Conservation (phyloP, 805 yeast genomes). For the Hagleromyces aurorensis region DNA sequence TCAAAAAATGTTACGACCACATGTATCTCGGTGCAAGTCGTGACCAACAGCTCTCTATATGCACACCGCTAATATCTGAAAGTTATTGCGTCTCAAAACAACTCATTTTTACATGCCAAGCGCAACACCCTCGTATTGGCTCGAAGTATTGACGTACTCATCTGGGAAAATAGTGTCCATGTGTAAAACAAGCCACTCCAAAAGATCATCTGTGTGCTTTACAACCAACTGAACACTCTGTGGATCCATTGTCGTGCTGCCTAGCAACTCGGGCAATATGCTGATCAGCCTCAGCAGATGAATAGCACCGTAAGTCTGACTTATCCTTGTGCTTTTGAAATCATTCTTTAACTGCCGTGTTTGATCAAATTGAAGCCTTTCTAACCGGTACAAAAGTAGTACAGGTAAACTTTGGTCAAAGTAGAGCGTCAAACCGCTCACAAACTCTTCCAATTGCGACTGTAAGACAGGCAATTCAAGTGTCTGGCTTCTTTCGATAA, state of each 20-base stretch:
- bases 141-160: slow-evolving; percentile 27
- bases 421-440: slow-evolving; percentile 60
- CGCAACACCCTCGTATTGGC: slow-evolving; percentile 32
- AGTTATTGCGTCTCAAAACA: no score
- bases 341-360: slow-evolving; percentile 12
- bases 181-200: slow-evolving; percentile 23
- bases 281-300: slow-evolving; percentile 74
- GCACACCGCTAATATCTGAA: no score
- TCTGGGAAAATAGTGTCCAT: slow-evolving; percentile 12
- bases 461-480: slow-evolving; percentile 31
- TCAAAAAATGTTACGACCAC: no score
- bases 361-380: slow-evolving; percentile 25
- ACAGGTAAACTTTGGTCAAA: slow-evolving; percentile 56
- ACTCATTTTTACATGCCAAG: slow-evolving; percentile 26
- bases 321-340: slow-evolving; percentile 7
- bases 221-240: slow-evolving; percentile 39
- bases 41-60: no score
- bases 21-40: no score
- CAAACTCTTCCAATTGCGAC: slow-evolving; percentile 58
- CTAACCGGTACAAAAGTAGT: slow-evolving; percentile 25
- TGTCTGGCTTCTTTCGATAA: slow-evolving; percentile 24
- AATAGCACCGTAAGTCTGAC: slow-evolving; percentile 64
- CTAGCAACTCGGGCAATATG: slow-evolving; percentile 73
- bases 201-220: slow-evolving; percentile 21
- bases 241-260: slow-evolving; percentile 75